phyloP scores from a whole-genome alignment of 495 filamentous ascomycete genomes.

The Corynascus novoguineensis region DNA sequence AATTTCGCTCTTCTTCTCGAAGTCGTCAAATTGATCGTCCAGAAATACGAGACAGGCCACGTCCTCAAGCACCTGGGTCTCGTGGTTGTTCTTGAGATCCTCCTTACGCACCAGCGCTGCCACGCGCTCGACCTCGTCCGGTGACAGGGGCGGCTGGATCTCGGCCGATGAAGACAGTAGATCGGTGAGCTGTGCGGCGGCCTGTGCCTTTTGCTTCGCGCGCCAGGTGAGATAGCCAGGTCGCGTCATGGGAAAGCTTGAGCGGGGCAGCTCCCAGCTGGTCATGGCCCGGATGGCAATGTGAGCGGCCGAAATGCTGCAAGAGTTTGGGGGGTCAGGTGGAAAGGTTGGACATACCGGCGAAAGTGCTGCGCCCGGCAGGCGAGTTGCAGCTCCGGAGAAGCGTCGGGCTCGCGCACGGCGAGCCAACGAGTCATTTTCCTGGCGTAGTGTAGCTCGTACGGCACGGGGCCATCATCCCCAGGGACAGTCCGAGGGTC shows the following conservation, averaged over 20 bases:
- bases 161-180: conserved; percentile 45
- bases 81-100: conserved; percentile 53
- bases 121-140: conserved; percentile 44
- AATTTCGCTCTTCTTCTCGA: conserved; percentile 52
- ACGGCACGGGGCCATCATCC: conserved; percentile 43
- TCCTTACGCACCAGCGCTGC: conserved; percentile 62
- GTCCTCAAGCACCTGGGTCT: conserved; percentile 72
- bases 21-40: conserved; percentile 76
- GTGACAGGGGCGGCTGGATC: conserved; percentile 32
- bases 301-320: not conserved
- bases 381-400: conserved; percentile 61
- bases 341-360: conserved; percentile 23
- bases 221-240: conserved; percentile 74
- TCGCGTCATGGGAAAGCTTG: conserved; percentile 61
- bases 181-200: conserved; percentile 54
- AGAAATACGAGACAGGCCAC: conserved; percentile 82
- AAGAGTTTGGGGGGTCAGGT: not conserved
- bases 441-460: conserved; percentile 73
- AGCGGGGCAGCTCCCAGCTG: conserved; percentile 73
- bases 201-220: conserved; percentile 60
- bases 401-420: conserved; percentile 49
- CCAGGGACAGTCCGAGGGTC: conserved; percentile 53
- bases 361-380: conserved; percentile 75
- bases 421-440: conserved; percentile 69
- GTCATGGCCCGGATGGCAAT: not conserved